These are phyloP conservation scores for Musa itinerans DNA, from an alignment of 176 grass and related monocot species.

Conservation along the genomic window DNA sequence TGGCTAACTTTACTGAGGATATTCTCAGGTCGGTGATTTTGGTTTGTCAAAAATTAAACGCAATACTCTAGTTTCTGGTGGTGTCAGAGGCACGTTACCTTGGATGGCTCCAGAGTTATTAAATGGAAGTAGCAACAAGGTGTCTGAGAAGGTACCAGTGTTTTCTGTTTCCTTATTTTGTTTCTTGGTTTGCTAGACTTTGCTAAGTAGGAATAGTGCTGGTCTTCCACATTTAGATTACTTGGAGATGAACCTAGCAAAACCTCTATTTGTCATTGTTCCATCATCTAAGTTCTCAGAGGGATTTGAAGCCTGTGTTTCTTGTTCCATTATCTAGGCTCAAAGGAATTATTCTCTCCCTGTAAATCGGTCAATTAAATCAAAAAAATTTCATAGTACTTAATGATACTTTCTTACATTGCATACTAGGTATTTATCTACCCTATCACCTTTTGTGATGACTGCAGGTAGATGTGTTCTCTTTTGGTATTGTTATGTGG, in stretches of 20 bases:
- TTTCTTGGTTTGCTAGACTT: constrained; percentile 6
- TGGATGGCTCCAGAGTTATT: constrained; percentile 92
- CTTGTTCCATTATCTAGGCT: too few relatives aligned
- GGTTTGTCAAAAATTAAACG: constrained; percentile 88
- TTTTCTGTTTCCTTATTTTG: constrained; percentile 1
- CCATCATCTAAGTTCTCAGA: background rate
- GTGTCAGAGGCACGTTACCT: constrained; percentile 75
- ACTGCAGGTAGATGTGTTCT: constrained; percentile 82
- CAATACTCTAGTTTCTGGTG: constrained; percentile 90
- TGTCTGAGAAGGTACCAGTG: constrained; percentile 71
- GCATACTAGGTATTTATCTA: background rate
- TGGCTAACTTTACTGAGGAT: background rate
- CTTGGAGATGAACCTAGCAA: background rate
- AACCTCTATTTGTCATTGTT: background rate
- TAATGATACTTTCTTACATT: background rate
- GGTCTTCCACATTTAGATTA: background rate
- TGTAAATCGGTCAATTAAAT: background rate
- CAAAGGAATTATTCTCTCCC: too few relatives aligned
- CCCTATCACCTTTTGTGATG: background rate
- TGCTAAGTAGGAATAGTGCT: background rate
- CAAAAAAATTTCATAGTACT: background rate
- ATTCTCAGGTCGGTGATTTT: constrained; percentile 77
- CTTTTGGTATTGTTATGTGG: constrained; percentile 88
- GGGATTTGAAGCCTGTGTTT: too few relatives aligned
- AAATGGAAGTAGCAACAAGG: constrained; percentile 80